Evolutionary conservation across 2,329 filamentous ascomycete species (phyloP), one percentile per base, ranked within the genome.

Genomic region (Phyllosticta paracitricarpa): DNA sequence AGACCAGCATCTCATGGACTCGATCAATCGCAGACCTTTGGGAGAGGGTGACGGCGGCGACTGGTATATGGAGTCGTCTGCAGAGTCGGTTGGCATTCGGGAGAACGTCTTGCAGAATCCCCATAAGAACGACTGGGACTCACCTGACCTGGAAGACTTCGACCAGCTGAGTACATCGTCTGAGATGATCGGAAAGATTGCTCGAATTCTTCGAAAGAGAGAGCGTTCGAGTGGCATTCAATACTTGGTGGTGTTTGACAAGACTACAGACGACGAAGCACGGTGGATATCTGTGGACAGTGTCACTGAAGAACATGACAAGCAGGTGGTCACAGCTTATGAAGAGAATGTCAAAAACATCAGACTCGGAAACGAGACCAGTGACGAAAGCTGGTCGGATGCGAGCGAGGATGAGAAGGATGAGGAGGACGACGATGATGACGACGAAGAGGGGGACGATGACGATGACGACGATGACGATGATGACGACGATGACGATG

Each of bases 221-320:
- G 70, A 72, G 24, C 75, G 78, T 52, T 69, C 71, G 22, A 72
- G 68, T 53, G 79, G 79, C 28, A 54, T 75, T 2, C 79, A 82
- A 62, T 83, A 82, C 66, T 75, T 83, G 30, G 76, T 82, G n/a
- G 75, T 79, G 33, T 79, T 77, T 66, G 68, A 76, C 63, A 74
- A 75, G 35, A 72, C 75, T 10, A 70, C 70, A 10, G 65, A 70
- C 1, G 78, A 81, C 63, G 77, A 82, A 62, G 78, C 80, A 30
- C 75, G 75, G 60, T 83, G 81, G 81, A 70, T 82, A 33, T 74
- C 76, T 6, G 63, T 61, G 1, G 64, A 64, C 4, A 67, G 66
- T 33, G 57, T 76, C 5, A 69, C 65, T 17, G 66, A 62, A 5
- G 35, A 60, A 2, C 60, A 62, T 6, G 72, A 72, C 28, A 64